These are phyloP conservation scores for Tilletia setariae DNA, from an alignment of 1,284 basidiomycete genomes.

Conservation along the genomic window DNA sequence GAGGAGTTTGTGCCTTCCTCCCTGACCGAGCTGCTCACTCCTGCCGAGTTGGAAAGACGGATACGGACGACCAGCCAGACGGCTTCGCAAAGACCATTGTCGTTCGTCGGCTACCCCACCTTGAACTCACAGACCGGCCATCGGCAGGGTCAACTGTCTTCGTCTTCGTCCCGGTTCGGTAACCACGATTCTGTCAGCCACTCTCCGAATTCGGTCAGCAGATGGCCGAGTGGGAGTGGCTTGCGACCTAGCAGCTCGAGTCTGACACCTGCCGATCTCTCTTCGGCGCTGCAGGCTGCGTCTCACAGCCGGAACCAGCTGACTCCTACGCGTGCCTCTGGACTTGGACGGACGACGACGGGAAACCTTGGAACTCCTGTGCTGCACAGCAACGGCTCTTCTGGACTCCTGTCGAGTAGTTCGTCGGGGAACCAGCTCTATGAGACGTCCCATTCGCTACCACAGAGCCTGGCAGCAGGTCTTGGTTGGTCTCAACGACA, in stretches of 20 bases:
- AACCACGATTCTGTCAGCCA: neutral
- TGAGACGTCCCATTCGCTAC: neutral
- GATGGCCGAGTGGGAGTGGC: neutral
- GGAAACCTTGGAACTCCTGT: neutral
- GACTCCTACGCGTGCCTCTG: neutral
- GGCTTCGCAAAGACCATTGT: conserved; percentile 22
- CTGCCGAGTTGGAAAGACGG: conserved; percentile 49
- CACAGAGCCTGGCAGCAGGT: neutral
- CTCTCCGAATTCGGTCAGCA: conserved; percentile 1
- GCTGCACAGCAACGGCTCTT: neutral
- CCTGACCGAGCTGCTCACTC: conserved; percentile 50
- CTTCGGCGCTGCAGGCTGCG: neutral
- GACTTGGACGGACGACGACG: neutral
- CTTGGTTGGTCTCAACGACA: neutral
- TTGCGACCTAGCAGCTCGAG: neutral
- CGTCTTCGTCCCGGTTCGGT: conserved; percentile 16
- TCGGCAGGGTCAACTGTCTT: neutral
- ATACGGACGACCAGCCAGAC: conserved; percentile 27
- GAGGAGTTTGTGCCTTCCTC: conserved; percentile 59
- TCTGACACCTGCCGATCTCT: neutral
- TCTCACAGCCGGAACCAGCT: neutral
- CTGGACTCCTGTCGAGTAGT: neutral
- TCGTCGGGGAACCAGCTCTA: neutral
- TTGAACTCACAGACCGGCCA: conserved; percentile 17
- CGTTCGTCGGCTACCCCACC: conserved; percentile 27